Percentiles rank a stretch among this genome's conserved stretches.
phyloP scores from a whole-genome alignment of 164 flowering plant species.

The Buxus sempervirens region DNA sequence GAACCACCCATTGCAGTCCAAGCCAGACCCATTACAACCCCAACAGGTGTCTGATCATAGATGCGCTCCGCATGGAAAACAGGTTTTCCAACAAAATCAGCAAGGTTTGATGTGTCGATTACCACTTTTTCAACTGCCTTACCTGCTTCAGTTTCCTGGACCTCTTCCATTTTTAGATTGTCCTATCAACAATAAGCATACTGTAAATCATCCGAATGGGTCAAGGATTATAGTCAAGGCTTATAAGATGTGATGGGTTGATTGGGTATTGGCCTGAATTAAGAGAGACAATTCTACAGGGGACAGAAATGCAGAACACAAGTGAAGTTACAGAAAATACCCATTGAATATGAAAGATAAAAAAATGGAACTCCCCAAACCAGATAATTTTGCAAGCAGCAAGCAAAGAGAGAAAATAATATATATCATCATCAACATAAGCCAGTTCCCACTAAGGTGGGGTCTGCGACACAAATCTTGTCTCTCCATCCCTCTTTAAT shows the following conservation, averaged over 20 bases:
- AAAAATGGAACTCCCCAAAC: no score
- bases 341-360: no score
- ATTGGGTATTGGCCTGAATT: background rate
- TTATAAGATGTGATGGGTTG: background rate
- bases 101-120: constrained; percentile 55
- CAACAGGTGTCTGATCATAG: constrained; percentile 77
- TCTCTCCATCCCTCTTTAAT: no score
- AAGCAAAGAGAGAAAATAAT: no score
- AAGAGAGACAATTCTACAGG: background rate
- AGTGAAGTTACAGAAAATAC: no score
- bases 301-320: background rate
- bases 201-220: background rate
- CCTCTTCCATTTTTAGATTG: constrained; percentile 22
- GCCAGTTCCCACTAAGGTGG: no score
- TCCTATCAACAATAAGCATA: constrained; percentile 34
- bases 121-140: constrained; percentile 47
- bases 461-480: no score
- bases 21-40: constrained; percentile 99
- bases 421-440: no score
- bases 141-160: constrained; percentile 33
- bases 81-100: constrained; percentile 94
- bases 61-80: constrained; percentile 95
- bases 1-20: constrained; percentile 99
- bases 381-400: no score
- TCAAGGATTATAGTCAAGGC: background rate